These are phyloP conservation scores for Plasmodium billcollinsi DNA, from an alignment of 169 alveolate species.

Conservation along the genomic window DNA sequence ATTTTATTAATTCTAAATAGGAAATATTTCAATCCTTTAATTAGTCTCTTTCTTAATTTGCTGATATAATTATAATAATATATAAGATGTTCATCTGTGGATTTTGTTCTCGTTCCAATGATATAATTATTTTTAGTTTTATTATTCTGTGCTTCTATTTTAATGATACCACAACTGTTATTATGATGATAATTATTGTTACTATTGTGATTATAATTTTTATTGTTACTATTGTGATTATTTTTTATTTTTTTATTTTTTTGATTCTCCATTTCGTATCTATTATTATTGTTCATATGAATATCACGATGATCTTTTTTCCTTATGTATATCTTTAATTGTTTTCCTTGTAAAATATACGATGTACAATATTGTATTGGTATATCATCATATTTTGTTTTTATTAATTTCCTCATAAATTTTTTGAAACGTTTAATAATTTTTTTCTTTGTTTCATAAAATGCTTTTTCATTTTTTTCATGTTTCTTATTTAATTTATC, in stretches of 20 bases:
- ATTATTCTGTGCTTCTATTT: background rate
- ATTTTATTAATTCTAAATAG: conserved; percentile 38
- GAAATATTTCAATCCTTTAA: conserved; percentile 41
- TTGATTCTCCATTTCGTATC: too few relatives aligned
- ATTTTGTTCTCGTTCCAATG: conserved; percentile 67
- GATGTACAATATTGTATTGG: conserved; percentile 58
- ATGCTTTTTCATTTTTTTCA: conserved; percentile 12
- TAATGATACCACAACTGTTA: background rate
- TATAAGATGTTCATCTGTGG: conserved; percentile 72
- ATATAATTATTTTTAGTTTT: conserved; percentile 36
- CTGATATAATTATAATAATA: conserved; percentile 57
- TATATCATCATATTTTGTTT: conserved; percentile 27
- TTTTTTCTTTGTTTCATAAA: conserved; percentile 14
- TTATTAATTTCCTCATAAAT: conserved; percentile 20
- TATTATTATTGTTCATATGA: background rate
- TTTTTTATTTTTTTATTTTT: too few relatives aligned
- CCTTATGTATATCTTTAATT: conserved; percentile 47
- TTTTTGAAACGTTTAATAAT: conserved; percentile 14
- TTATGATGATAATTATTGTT: background rate
- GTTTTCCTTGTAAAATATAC: conserved; percentile 44
- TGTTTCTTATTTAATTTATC: background rate
- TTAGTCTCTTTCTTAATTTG: conserved; percentile 39
- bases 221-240: background rate
- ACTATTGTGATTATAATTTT: background rate
- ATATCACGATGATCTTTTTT: background rate